Evolutionary conservation across 2,329 filamentous ascomycete genomes (phyloP), one percentile per base, ranked within the genome.

Genomic region (Clarireedia hainanense): DNA sequence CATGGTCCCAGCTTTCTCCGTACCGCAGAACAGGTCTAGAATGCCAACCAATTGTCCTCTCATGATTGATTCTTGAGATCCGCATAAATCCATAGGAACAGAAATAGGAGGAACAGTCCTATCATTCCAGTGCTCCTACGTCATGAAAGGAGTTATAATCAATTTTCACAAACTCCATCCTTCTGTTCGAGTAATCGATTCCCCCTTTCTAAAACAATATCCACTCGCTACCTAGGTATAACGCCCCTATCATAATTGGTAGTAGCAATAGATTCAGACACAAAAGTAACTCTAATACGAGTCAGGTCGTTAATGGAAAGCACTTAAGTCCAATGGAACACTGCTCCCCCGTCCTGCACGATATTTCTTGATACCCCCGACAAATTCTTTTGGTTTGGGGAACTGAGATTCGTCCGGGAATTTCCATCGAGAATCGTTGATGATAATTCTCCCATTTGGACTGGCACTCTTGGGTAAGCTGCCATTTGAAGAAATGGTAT

Each of bases 341-440:
- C 89, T 96, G 73, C 91, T 96, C 34, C 91, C 92, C 68, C 92
- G 81, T 7, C 94, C 94, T 37, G 94, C 94, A 60, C 92, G 80
- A 72, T 97, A 99, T 69, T 83, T 84, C 69, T 87, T 91, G 20
- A 79, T 74, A 3, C 81, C 83, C n/a, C 86, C 87, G 1, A 77
- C 73, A 67, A 95, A 96, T 1, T 88, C 84, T 65, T 92, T 80
- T 23, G 92, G 92, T 64, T 91, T 92, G 0, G 94, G 92, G 47
- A 97, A 78, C 63, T 88, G 78, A 37, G 78, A 80, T 65, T 96
- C 92, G 47, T 86, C 81, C 64, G 92, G 87, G 68, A 96, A 99
- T 61, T 85, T 87, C 84, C 91, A 99, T 63, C 92, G 79, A 53
- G 78, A 71, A 70, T 97, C 94, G 60, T 90, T 81, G 50, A 96